Base-by-base conservation (phyloP, 2,329 filamentous ascomycete genomes). In the Fusarium acutatum region DNA sequence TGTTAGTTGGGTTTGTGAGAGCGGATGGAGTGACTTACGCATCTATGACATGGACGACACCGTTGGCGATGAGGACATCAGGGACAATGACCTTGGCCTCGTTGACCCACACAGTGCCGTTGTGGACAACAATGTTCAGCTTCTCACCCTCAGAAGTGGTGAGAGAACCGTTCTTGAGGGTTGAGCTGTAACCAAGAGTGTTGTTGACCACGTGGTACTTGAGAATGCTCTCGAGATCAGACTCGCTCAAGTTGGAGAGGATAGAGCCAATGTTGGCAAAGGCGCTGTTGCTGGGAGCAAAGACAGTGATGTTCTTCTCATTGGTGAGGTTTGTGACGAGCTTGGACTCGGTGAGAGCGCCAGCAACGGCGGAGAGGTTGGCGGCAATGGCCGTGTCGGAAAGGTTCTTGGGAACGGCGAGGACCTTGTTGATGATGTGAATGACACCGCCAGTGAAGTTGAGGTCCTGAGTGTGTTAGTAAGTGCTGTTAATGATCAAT, bases 121-220 rank as follows among this genome's bases (percentile, higher is more conserved):
- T 79, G 52, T 82, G 74, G 11, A 86, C 78, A 7, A 80, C 81
- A 52, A 90, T 82, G 20, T 81, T 85, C 10, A 89, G 68, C 49
- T 83, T 81, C 14, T 66, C 63, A 5, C 84, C 82, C 9, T 75
- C 71, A 11, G 69, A 60, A 37, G 62, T 72, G 52, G 40, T 64
- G n/a, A 77, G 65, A 1, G 73, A 62, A 15, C 46, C 60, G 43
- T 77, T 72, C 61, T 60, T 49, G 30, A 86, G 79, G 3, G 67
- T 73, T n/a, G 5, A 74, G 72, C 54, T 77, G 50, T 24, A 84
- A 81, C 62, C 75, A 3, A 91, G 84, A 14, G 84, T 84, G 50
- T 86, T 86, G 50, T 84, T 84, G 50, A 92, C 81, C 43, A 92
- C 86, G 77, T 93, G 91, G 81, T 93, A 93, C 35, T 84, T 79